These are phyloP conservation scores for Chlorella vulgaris DNA, from an alignment of 139 green algal species.

Conservation along the genomic window DNA sequence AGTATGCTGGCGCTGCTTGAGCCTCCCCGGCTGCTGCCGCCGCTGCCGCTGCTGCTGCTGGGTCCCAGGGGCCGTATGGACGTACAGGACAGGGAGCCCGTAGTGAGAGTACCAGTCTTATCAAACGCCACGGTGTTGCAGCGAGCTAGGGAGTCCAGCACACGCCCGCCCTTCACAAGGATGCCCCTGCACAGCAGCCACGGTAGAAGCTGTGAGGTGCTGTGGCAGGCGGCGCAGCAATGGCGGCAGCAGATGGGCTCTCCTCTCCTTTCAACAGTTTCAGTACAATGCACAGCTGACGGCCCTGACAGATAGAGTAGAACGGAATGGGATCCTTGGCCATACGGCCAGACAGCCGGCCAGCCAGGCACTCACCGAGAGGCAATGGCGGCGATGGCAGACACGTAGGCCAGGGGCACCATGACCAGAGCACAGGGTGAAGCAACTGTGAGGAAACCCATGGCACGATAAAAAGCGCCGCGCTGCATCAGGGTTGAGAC, in stretches of 20 bases:
- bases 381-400: constrained; percentile 78
- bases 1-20: background rate
- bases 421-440: constrained; percentile 89
- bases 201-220: too few species aligned
- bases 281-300: background rate
- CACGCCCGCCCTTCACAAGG: constrained; percentile 73
- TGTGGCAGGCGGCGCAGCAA: background rate
- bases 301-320: background rate
- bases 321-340: background rate
- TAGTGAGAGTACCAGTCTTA: constrained; percentile 93
- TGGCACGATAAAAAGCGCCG: constrained; percentile 82
- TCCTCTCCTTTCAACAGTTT: too few species aligned
- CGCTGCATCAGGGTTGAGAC: too few species aligned
- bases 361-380: constrained; percentile 32
- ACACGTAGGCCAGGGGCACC: constrained; percentile 88
- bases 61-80: constrained; percentile 13
- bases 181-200: constrained; percentile 62
- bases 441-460: constrained; percentile 81
- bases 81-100: constrained; percentile 62
- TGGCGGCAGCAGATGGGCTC: background rate
- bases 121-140: constrained; percentile 78
- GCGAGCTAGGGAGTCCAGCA: constrained; percentile 74
- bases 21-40: background rate
- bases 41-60: background rate
- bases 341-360: background rate